Base-by-base conservation (phyloP, 345 rosid genomes). In the Gossypium longicalyx region DNA sequence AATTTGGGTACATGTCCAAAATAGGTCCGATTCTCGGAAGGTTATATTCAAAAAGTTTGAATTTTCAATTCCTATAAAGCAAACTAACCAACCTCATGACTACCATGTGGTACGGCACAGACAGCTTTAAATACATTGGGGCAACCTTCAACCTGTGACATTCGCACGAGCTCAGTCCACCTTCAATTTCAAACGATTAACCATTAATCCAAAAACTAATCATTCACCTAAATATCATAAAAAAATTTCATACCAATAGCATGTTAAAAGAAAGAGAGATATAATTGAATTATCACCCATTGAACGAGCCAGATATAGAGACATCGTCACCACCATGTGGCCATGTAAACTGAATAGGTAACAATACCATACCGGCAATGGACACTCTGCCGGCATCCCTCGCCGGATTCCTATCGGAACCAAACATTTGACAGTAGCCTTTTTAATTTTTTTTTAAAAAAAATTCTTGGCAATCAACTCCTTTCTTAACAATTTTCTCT, bases 121-220 rank as follows among this genome's bases (percentile, higher is more conserved):
- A 90, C 62, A 34, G 83, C 85, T 80, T 87, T 90, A 85, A 84
- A 90, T 17, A 90, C 89, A 22, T 85, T 84, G 19, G 91, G 89
- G 77, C 86, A 84, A 57, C 91, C 95, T 77, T 90, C 95, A 76
- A 86, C 79, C 16, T 87, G 92, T 48, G 89, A 84, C 95, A 90
- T 83, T 20, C 85, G 88, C 70, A 86, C 78, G 44, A 77, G 86
- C 67, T 88, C 85, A 22, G 79, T 57, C 95, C 91, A 90, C 79
- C 95, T 90, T 83, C 73, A 59, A 51, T 12, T 51, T 44, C 29
- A 23, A 62, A 62, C 9, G 20, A 25, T 43, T 38, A 41, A 29
- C 56, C 63, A 71, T 71, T 62, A 70, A 71, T 71, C 8, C 17
- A 38, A 57, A 68, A 17, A 45, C 72, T 7, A 44, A 76, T 41